These are phyloP conservation scores for Emericellopsis terricola DNA, from an alignment of 495 filamentous ascomycete genomes.

Conservation along the genomic window DNA sequence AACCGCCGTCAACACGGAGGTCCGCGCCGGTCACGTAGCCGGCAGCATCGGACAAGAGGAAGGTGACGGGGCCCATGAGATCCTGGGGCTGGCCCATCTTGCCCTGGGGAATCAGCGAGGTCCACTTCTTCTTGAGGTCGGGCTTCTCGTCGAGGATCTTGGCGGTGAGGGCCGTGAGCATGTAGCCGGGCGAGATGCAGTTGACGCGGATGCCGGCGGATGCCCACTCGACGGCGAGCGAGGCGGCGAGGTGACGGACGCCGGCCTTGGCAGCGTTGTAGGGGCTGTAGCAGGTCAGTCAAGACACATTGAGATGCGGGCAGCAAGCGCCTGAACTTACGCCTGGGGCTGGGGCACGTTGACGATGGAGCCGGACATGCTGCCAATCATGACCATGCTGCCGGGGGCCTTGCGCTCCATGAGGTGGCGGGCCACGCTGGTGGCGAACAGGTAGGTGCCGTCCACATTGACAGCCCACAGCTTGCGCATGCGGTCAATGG, in stretches of 20 bases:
- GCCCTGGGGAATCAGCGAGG: constrained; percentile 71
- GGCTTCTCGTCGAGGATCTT: constrained; percentile 90
- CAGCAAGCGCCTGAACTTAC: constrained; percentile 10
- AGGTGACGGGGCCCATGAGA: constrained; percentile 84
- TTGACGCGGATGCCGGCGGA: constrained; percentile 72
- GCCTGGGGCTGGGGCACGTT: constrained; percentile 90
- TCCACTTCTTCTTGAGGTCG: constrained; percentile 75
- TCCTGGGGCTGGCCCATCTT: constrained; percentile 88
- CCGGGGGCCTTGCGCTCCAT: constrained; percentile 65
- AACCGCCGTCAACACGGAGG: constrained; percentile 79
- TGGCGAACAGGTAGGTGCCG: constrained; percentile 81
- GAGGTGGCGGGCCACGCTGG: constrained; percentile 69
- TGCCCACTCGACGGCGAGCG: constrained; percentile 82
- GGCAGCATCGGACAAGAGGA: constrained; percentile 72
- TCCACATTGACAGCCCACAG: constrained; percentile 91
- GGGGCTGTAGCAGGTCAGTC: constrained; percentile 24
- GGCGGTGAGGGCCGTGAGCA: constrained; percentile 88
- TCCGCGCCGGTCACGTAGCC: constrained; percentile 82
- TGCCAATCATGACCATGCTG: constrained; percentile 86
- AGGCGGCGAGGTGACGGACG: constrained; percentile 63
- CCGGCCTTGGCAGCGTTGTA: constrained; percentile 87
- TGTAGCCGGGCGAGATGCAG: constrained; percentile 82
- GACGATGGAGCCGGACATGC: constrained; percentile 84
- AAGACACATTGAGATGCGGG: constrained; percentile 1
- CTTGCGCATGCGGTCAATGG: constrained; percentile 74